Evolutionary conservation across 2,329 filamentous ascomycete species (phyloP), one percentile per base, ranked within the genome.

Genomic region (Didymella arachidicola): DNA sequence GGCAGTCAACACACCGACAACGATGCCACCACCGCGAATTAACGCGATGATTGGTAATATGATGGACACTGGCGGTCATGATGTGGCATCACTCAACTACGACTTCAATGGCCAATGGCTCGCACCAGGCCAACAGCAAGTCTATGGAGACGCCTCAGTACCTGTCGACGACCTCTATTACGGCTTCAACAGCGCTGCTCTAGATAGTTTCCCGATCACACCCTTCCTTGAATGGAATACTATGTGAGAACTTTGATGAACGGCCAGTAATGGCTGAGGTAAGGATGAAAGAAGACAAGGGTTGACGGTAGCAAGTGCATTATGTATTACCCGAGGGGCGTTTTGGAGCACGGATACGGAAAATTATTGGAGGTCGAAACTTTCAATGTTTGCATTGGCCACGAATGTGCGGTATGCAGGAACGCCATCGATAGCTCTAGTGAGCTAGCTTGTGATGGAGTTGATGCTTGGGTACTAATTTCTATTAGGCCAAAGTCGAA

Each of bases 131-230:
- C 56, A 62, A 25, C 62, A 67, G 7, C 63, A 60, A 26, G 26
- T 59, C 26, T 64, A 57, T 16, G 56, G 54, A 19, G 67, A 70
- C 18, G 53, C 39, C 11, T 48, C 57, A 3, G 57, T 69, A 14
- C 63, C 66, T 18, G 59, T 70, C 1, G 69, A 72, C 14, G 69
- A 72, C 19, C 50, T 72, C 0, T 62, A 68, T 12, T 72, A 68
- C 16, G 69, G 69, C 2, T 69, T 72, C 47, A 70, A 72, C 25
- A 61, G 69, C 16, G 69, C 69, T 8, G 64, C 67, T 22, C 56
- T 72, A 12, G 69, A 72, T 53, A 65, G 62, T 34, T 65, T 72
- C 26, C 60, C 66, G 14, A 55, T 63, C n/a, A 59, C 56, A 10
- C 56, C 56, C 5, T 59, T 59, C 14, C 51, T 64, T 4, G 63